These are phyloP conservation scores for Hyphopichia wangnamkhiaoensis DNA, from an alignment of 1,139 yeast genomes.

Conservation along the genomic window DNA sequence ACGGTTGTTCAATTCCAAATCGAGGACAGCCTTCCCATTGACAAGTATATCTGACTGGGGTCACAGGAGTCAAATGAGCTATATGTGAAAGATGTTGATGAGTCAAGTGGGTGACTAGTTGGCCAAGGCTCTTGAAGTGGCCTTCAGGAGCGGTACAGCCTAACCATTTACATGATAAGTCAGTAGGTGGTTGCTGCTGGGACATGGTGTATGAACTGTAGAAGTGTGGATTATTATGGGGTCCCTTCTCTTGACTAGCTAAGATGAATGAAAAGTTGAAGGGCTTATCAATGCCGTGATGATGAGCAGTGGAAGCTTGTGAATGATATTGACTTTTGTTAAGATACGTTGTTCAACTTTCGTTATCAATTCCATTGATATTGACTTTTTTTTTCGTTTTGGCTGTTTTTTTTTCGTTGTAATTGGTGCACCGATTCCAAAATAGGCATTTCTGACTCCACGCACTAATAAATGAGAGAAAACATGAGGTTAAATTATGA, in stretches of 20 bases:
- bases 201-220: background rate
- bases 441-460: no score
- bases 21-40: constrained; percentile 64
- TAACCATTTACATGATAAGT: constrained; percentile 34
- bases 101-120: constrained; percentile 36
- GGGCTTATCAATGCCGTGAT: no score
- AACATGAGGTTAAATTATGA: background rate
- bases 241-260: no score
- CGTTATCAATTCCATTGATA: background rate
- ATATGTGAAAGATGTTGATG: constrained; percentile 29
- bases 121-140: constrained; percentile 19
- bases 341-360: background rate
- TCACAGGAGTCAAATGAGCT: constrained; percentile 17
- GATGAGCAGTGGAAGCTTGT: no score
- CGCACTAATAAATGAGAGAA: no score
- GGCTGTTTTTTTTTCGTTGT: background rate
- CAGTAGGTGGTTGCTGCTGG: constrained; percentile 7
- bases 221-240: background rate
- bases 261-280: no score
- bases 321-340: no score
- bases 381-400: background rate
- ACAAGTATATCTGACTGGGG: constrained; percentile 50
- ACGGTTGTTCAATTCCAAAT: constrained; percentile 55
- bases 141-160: constrained; percentile 24
- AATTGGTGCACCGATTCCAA: background rate